Evolutionary conservation across 129 eudicot species (phyloP).

Genomic region (Arctium lappa): DNA sequence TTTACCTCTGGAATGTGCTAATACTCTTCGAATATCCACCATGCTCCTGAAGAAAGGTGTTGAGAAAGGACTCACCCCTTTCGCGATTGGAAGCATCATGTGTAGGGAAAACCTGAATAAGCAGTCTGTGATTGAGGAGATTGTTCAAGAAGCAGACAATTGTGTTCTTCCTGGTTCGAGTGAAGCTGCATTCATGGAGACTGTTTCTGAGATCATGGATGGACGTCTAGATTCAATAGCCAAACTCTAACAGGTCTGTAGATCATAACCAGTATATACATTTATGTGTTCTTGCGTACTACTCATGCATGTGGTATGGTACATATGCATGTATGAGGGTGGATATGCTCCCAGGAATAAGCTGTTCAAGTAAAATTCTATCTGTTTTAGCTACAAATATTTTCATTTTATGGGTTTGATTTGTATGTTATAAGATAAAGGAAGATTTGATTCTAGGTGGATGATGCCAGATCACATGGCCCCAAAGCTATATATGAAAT

Average conservation of each 20-base stretch:
- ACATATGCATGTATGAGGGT: conserved; percentile 12
- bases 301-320: conserved; percentile 15
- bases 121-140: conserved; percentile 59
- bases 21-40: conserved; percentile 58
- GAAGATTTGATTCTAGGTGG: background rate
- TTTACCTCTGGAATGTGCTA: conserved; percentile 51
- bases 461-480: background rate
- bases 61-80: conserved; percentile 62
- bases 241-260: background rate
- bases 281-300: background rate
- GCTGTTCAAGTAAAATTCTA: background rate
- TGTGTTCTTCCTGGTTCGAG: conserved; percentile 50
- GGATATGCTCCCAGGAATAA: background rate
- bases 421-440: background rate
- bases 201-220: conserved; percentile 58
- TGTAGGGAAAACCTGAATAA: conserved; percentile 53
- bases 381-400: background rate
- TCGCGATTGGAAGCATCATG: conserved; percentile 62
- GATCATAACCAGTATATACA: background rate
- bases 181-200: conserved; percentile 54
- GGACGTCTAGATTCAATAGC: conserved; percentile 43
- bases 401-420: background rate
- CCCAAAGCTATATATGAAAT: background rate
- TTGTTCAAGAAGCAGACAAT: conserved; percentile 54
- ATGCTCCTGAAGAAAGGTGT: conserved; percentile 80